Evolutionary conservation across 352 stramenopile species (phyloP), one percentile per base, ranked within the genome.

Genomic region (Pythium insidiosum): DNA sequence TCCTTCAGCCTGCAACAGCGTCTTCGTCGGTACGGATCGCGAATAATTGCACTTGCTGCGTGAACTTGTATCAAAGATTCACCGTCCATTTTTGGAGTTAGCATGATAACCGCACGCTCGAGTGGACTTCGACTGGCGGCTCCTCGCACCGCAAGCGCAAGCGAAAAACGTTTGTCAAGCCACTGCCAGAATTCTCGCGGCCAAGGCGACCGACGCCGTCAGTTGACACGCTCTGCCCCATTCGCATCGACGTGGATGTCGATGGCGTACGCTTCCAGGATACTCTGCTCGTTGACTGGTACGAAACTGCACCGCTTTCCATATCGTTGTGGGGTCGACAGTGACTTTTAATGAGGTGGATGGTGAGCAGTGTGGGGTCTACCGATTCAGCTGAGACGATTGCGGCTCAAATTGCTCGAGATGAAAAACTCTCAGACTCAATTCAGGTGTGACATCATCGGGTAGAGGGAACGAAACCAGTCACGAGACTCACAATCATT

Each of bases 231-330:
- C 66, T 92, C 12, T 85, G 73, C 25, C 76, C 79, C 9, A 77
- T 92, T 35, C 76, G 79, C 13, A 63, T 92, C 25, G 76, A 92
- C 34, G 64, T 92, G 15, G 73, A 92, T 29, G 58, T 85, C 36
- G 68, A 88, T 43, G 76, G 76, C 16, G 61, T 79, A 44, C 68
- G 74, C 2, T 92, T 76, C 50, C 77, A 89, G 43, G 79, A 92
- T 50, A 87, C 76, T 11, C 64, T 92, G 26, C 57, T 88, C 7
- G 36, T 89, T 49, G 75, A 84, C 38, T 57, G 49, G 74, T 87
- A 63, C 31, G 74, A 39, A 21, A n/a, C n/a, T n/a, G n/a, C n/a
- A n/a, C n/a, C n/a, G n/a, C n/a, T n/a, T n/a, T n/a, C n/a, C n/a
- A n/a, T n/a, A n/a, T n/a, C n/a, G n/a, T n/a, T n/a, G n/a, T n/a